phyloP scores from a whole-genome alignment of 805 yeast species.

The Yarrowia alimentaria region DNA sequence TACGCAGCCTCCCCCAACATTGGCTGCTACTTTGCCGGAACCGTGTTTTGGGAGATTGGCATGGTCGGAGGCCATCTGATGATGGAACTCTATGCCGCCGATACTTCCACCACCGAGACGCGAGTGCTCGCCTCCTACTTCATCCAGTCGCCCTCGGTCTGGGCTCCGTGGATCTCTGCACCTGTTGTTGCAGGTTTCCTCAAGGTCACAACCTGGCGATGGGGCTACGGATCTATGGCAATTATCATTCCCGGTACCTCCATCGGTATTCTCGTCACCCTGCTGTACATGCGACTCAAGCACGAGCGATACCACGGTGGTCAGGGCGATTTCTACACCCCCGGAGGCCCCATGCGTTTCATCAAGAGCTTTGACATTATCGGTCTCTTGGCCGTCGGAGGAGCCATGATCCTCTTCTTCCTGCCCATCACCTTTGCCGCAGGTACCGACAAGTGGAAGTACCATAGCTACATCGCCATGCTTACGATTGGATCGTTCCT shows the following conservation, averaged over 20 bases:
- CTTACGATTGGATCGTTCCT: constrained; percentile 10
- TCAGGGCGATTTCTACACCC: constrained; percentile 13
- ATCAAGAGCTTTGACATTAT: constrained; percentile 1
- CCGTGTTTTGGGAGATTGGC: constrained; percentile 21
- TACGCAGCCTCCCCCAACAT: constrained; percentile 17
- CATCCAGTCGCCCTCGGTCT: constrained; percentile 12
- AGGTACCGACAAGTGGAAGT: constrained; percentile 24
- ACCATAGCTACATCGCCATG: constrained; percentile 22
- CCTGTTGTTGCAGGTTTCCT: constrained; percentile 31
- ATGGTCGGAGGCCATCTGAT: constrained; percentile 24
- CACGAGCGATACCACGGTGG: constrained; percentile 8
- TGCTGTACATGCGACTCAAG: constrained; percentile 14
- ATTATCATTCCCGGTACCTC: constrained; percentile 44
- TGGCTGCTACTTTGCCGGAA: constrained; percentile 23
- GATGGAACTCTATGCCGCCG: constrained; percentile 21
- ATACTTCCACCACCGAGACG: constrained; percentile 12
- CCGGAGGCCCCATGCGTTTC: constrained; percentile 20
- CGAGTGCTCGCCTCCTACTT: constrained; percentile 21
- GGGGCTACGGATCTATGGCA: constrained; percentile 52
- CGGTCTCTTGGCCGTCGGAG: constrained; percentile 12
- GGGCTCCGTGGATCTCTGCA: constrained; percentile 25
- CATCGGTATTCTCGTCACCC: constrained; percentile 1
- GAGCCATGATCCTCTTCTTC: constrained; percentile 22
- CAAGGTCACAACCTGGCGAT: constrained; percentile 49
- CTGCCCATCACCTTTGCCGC: constrained; percentile 20